Percentiles rank a stretch among this genome's conserved stretches.
Evolutionary conservation across 2,329 filamentous ascomycete genomes (phyloP).

Genomic region (Cercospora brassicicola): DNA sequence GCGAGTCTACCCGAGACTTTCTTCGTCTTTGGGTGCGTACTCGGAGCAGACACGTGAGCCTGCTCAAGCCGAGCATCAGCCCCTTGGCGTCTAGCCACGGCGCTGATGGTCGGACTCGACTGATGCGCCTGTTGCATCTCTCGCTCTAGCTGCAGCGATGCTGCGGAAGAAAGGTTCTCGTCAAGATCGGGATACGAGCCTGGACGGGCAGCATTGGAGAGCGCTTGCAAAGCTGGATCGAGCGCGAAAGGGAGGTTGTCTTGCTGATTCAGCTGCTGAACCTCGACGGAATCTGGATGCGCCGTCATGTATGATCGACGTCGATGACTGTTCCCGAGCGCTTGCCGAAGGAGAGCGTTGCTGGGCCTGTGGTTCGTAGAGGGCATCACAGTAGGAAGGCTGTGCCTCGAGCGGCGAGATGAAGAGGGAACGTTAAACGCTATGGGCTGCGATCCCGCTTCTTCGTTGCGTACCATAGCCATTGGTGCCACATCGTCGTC

Average conservation of each 20-base stretch:
- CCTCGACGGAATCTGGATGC: not conserved
- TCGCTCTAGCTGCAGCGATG: conserved; percentile 7
- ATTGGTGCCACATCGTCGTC: not conserved
- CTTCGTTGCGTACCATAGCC: not conserved
- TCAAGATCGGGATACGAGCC: not conserved
- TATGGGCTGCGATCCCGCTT: not conserved
- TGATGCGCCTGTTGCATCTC: conserved; percentile 9
- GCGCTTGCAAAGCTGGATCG: not conserved
- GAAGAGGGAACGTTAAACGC: not conserved
- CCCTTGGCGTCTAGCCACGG: not conserved
- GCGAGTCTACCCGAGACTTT: not conserved
- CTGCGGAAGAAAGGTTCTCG: not conserved
- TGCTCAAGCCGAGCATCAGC: not conserved
- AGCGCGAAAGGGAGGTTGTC: not conserved
- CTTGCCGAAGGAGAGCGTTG: conserved; percentile 5
- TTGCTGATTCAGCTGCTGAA: not conserved
- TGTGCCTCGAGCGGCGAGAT: not conserved
- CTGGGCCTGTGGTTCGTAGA: conserved; percentile 1
- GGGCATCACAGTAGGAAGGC: not conserved
- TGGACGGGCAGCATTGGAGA: not conserved
- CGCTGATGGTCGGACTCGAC: not conserved
- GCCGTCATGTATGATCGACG: not conserved
- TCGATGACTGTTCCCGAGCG: conserved; percentile 6
- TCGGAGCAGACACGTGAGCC: not conserved
- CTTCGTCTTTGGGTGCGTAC: not conserved